phyloP scores from a whole-genome alignment of 2,329 filamentous ascomycete species.

The Nannizziopsis arthrosporioides region DNA sequence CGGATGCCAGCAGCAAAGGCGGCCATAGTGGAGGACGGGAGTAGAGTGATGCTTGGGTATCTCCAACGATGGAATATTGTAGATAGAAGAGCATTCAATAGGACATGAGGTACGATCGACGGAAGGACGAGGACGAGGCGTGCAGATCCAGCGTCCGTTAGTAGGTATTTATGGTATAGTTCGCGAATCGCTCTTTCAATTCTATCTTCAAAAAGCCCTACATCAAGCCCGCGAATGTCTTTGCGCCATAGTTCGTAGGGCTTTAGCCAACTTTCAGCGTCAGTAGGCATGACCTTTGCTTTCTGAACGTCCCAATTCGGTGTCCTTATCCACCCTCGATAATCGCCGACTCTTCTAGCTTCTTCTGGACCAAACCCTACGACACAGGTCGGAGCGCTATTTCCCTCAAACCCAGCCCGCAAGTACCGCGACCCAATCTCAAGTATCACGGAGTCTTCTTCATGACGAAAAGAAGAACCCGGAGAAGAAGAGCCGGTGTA shows the following conservation, averaged over 20 bases:
- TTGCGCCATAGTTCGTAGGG: slow-evolving; percentile 62
- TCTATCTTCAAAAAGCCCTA: slow-evolving; percentile 74
- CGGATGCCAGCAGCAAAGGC: slow-evolving; percentile 70
- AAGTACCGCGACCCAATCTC: slow-evolving; percentile 72
- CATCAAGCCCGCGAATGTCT: slow-evolving; percentile 60
- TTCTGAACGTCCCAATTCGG: slow-evolving; percentile 39
- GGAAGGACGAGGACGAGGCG: slow-evolving; percentile 66
- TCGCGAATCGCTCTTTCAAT: slow-evolving; percentile 72
- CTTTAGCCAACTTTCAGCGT: slow-evolving; percentile 35
- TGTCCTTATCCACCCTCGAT: slow-evolving; percentile 54
- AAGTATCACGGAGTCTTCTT: slow-evolving; percentile 75
- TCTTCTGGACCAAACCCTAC: slow-evolving; percentile 63
- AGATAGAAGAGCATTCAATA: slow-evolving; percentile 64
- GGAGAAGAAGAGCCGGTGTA: slow-evolving; percentile 47
- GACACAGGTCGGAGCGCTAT: slow-evolving; percentile 59
- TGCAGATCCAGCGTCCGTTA: slow-evolving; percentile 53
- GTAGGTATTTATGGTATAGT: slow-evolving; percentile 63
- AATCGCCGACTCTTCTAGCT: slow-evolving; percentile 69
- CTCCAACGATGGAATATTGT: slow-evolving; percentile 73
- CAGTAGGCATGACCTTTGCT: slow-evolving; percentile 17
- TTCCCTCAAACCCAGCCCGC: slow-evolving; percentile 75
- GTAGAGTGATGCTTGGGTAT: slow-evolving; percentile 64
- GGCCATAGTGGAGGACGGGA: slow-evolving; percentile 64
- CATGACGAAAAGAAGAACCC: slow-evolving; percentile 48
- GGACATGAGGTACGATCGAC: slow-evolving; percentile 61